Evolutionary conservation across 2,329 filamentous ascomycete genomes (phyloP).

Genomic region (Tympanopsis confertula): DNA sequence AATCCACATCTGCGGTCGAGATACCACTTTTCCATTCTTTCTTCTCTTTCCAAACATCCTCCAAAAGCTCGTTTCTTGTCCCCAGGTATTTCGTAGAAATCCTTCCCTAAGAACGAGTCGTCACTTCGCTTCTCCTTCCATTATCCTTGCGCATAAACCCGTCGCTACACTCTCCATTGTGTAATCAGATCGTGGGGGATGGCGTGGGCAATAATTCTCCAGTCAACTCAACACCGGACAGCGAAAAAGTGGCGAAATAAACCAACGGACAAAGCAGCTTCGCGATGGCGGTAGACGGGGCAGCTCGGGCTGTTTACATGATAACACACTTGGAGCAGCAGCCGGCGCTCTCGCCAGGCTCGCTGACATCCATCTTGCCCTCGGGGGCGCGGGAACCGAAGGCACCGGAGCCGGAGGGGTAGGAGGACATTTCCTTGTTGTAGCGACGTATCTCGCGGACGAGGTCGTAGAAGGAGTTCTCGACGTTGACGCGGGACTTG

Average conservation of each 20-base stretch:
- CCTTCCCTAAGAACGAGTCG: background rate
- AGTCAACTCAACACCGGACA: background rate
- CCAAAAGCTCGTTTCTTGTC: background rate
- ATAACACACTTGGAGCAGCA: background rate
- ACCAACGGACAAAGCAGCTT: no score
- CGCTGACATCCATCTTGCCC: constrained; percentile 1
- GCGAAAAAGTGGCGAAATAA: background rate
- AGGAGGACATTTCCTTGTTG: constrained; percentile 94
- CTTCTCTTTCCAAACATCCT: background rate
- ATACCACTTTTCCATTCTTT: background rate
- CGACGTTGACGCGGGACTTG: constrained; percentile 95
- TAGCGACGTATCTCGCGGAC: constrained; percentile 95
- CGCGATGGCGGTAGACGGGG: no score
- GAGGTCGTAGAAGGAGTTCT: constrained; percentile 96
- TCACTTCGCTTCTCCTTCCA: background rate
- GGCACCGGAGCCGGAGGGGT: constrained; percentile 57
- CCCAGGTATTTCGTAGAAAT: background rate
- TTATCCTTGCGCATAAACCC: no score
- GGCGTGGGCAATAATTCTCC: background rate
- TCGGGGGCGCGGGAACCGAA: background rate
- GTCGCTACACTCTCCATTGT: background rate
- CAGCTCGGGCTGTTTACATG: no score
- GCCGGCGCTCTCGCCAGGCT: constrained; percentile 1
- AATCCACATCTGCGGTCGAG: background rate
- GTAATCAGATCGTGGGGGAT: background rate